Evolutionary conservation across 768 basidiomycete genomes (phyloP), one percentile per base, ranked within the genome.

Genomic region (Rhodotorula babjevae): DNA sequence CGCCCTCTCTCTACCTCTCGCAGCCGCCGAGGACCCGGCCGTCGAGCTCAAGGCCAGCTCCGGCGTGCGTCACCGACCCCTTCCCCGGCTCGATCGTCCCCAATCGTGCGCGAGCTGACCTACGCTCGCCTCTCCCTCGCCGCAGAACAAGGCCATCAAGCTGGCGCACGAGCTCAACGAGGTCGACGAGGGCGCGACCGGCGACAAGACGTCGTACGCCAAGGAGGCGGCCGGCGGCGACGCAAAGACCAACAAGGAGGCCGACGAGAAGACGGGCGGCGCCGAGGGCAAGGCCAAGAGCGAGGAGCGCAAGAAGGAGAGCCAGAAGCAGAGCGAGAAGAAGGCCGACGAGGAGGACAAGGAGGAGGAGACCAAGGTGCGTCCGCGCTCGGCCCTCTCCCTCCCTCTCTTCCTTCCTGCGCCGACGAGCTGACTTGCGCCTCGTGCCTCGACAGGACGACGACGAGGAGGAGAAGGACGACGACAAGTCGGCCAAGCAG

Each of bases 131-230:
- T 46, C 3, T n/a, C 16, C 9, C 36, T 46, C 44, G 44, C 44
- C 56, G 23, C 50, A 72, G 70, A 72, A 72, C 71, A 65, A 65
- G 42, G 58, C 71, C 11, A 64, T 72, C 67, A 72, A 72, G 63
- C 67, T 72, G n/a, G 71, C 71, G 2, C 67, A 68, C 53, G 65
- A 67, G 49, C 44, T 67, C 25, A 72, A 72, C 71, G 71, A 72
- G 46, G 71, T 72, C 18, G 67, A 68, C 67, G 71, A 72, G 36
- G 44, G 58, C 6, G 3, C 46, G 16, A 72, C 71, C 7, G 71
- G 71, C 46, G 29, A 49, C 25, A 29, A 61, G 15, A 68, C 71
- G 10, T 72, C 71, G 31, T 50, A 68, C 36, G 67, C 71, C 8
- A 72, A 72, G 67, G 50, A 68, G 19, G 62, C 63, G 42, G 71